Evolutionary conservation across 2,329 filamentous ascomycete species (phyloP).

Genomic region (Verruconis gallopava): DNA sequence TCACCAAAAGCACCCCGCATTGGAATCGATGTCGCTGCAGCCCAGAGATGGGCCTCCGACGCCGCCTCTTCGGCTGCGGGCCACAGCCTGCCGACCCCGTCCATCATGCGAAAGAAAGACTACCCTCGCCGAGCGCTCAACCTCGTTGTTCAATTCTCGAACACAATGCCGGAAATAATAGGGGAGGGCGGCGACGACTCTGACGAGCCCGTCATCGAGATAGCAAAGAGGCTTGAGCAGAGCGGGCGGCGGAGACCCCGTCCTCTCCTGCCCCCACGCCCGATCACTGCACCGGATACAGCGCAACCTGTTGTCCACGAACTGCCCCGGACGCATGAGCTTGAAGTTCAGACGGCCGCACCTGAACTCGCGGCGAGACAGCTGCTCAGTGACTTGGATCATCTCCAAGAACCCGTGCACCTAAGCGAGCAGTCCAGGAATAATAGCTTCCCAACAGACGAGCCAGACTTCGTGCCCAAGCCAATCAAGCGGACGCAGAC

Average conservation of each 20-base stretch:
- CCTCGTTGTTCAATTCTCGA: constrained; percentile 60
- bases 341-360: background rate
- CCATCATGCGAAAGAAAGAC: constrained; percentile 6
- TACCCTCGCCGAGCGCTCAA: constrained; percentile 13
- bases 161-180: constrained; percentile 65
- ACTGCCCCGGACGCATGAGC: background rate
- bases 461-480: constrained; percentile 39
- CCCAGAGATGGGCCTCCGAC: constrained; percentile 36
- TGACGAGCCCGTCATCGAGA: constrained; percentile 56
- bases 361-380: background rate
- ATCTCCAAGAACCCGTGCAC: background rate
- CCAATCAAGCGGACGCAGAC: constrained; percentile 47
- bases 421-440: background rate
- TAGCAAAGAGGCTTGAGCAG: constrained; percentile 36
- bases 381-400: background rate
- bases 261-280: background rate
- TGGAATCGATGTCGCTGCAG: constrained; percentile 36
- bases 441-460: constrained; percentile 6
- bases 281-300: background rate
- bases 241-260: constrained; percentile 6
- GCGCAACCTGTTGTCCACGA: background rate
- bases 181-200: constrained; percentile 86
- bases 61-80: constrained; percentile 26
- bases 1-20: constrained; percentile 26
- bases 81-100: constrained; percentile 11